Evolutionary conservation across 495 filamentous ascomycete genomes (phyloP).

Genomic region (Podospora pseudocomata): DNA sequence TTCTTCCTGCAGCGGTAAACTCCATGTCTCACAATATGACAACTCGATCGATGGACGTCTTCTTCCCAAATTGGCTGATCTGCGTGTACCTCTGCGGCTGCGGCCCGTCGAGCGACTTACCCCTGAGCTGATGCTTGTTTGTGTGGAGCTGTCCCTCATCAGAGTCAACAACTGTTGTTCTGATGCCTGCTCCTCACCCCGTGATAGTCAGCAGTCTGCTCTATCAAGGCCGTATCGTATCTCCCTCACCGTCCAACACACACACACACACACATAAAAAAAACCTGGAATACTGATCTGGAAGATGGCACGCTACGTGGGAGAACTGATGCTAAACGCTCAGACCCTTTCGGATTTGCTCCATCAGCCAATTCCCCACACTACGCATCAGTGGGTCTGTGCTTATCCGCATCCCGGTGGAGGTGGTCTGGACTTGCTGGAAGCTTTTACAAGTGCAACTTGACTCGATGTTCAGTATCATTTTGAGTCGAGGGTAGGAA

Average conservation of each 20-base stretch:
- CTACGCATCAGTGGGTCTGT: not conserved
- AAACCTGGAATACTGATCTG: not conserved
- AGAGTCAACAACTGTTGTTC: not conserved
- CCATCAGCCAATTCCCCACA: conserved; percentile 4
- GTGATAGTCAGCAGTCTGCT: not conserved
- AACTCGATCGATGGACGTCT: not conserved
- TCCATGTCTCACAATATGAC: conserved; percentile 2
- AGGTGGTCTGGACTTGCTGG: not conserved
- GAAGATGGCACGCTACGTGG: not conserved
- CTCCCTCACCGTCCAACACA: not conserved
- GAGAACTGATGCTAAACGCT: not conserved
- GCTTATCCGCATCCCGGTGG: not conserved
- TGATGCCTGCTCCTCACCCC: not conserved
- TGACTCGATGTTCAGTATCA: too few species aligned
- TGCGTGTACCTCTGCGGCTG: conserved; percentile 8
- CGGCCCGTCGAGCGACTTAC: conserved; percentile 3
- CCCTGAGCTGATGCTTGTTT: not conserved
- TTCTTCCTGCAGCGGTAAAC: not conserved
- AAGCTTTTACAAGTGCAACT: too few species aligned
- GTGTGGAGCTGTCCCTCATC: not conserved
- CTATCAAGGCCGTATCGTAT: not conserved
- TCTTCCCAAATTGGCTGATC: conserved; percentile 1
- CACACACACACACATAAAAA: too few species aligned
- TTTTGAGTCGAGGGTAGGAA: too few species aligned
- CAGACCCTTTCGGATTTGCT: not conserved